Conservation (phyloP, 2,329 filamentous ascomycete species). For the Didymella pomorum region DNA sequence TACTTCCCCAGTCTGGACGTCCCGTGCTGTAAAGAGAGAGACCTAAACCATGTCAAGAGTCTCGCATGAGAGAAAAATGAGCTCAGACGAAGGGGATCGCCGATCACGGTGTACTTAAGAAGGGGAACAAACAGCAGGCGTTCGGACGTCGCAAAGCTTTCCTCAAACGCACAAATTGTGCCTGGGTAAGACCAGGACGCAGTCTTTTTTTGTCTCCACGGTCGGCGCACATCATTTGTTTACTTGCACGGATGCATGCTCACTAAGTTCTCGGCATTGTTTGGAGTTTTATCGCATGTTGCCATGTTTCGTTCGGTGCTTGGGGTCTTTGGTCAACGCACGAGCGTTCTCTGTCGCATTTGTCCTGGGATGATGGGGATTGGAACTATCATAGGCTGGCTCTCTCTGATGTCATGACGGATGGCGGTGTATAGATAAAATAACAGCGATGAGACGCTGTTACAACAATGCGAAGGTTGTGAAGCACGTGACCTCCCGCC, state of each 20-base stretch:
- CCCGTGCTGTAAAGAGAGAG: not conserved
- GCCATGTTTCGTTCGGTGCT: conserved; percentile 10
- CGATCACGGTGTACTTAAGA: not conserved
- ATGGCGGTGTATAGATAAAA: conserved; percentile 23
- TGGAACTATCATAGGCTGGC: conserved; percentile 21
- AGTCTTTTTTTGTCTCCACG: conserved; percentile 4
- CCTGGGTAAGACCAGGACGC: not conserved
- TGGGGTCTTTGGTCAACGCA: conserved; percentile 19
- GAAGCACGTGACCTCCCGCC: conserved; percentile 9
- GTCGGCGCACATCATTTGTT: conserved; percentile 20
- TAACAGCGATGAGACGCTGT: conserved; percentile 5
- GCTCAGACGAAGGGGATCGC: not conserved
- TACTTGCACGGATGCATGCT: conserved; percentile 13
- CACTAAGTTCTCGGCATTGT: conserved; percentile 26
- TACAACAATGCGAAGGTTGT: conserved; percentile 4
- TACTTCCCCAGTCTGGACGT: not conserved
- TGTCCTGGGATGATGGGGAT: conserved; percentile 16
- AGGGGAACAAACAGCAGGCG: not conserved
- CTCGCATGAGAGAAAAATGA: not conserved
- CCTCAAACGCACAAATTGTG: not conserved
- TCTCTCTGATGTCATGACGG: conserved; percentile 24
- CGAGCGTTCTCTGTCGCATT: conserved; percentile 23
- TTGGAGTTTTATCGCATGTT: conserved; percentile 28
- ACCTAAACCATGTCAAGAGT: not conserved
- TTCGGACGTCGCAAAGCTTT: not conserved